Percentiles rank a stretch among this genome's conserved stretches.
Evolutionary conservation across 2,329 filamentous ascomycete species (phyloP).

Genomic region (Cytospora chrysosperma): DNA sequence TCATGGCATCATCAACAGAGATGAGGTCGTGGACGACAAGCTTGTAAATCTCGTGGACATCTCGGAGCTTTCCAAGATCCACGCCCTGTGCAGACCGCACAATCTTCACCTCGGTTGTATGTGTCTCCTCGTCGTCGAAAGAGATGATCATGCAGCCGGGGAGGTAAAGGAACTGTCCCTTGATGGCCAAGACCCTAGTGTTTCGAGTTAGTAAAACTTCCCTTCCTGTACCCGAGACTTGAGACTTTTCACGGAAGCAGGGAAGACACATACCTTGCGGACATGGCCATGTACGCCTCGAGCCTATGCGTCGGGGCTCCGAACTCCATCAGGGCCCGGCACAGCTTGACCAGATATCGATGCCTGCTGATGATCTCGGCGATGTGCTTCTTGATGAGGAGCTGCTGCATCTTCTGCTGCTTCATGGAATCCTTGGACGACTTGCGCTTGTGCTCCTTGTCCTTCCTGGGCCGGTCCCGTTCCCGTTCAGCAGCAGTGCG

Average conservation of each 20-base stretch:
- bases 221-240: background rate
- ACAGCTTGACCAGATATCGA: slow-evolving; percentile 79
- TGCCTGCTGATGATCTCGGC: slow-evolving; percentile 74
- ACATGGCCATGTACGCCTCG: slow-evolving; percentile 91
- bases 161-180: slow-evolving; percentile 86
- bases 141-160: slow-evolving; percentile 94
- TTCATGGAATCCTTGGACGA: slow-evolving; percentile 21
- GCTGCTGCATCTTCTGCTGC: slow-evolving; percentile 33
- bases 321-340: slow-evolving; percentile 82
- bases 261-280: slow-evolving; percentile 44
- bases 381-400: slow-evolving; percentile 56
- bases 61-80: slow-evolving; percentile 70
- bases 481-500: slow-evolving; percentile 23
- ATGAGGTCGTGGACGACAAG: slow-evolving; percentile 78
- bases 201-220: background rate
- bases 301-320: slow-evolving; percentile 88
- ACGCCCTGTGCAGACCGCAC: slow-evolving; percentile 68
- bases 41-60: slow-evolving; percentile 77
- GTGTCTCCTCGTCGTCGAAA: slow-evolving; percentile 72
- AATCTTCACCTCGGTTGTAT: slow-evolving; percentile 78
- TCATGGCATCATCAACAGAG: slow-evolving; percentile 67
- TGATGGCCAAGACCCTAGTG: slow-evolving; percentile 77
- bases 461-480: slow-evolving; percentile 23
- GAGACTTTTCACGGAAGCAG: background rate
- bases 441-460: slow-evolving; percentile 27